Evolutionary conservation across 208 protist genomes (phyloP).

Genomic region (Tritrichomonas foetus): DNA sequence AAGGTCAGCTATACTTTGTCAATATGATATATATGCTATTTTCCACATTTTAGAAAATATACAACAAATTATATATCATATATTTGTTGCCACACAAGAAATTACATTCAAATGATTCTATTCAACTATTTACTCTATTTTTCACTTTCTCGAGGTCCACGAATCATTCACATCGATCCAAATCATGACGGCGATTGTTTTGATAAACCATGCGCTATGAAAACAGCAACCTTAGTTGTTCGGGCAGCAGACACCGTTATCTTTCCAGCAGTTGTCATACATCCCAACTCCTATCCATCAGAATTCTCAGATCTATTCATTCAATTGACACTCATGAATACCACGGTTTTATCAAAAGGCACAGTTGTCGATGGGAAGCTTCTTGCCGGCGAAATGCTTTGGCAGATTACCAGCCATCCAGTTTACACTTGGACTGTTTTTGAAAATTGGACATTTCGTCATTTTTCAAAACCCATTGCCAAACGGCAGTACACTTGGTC

Average conservation of each 20-base stretch:
- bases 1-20: too few species aligned
- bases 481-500: background rate
- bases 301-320: constrained; percentile 26
- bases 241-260: background rate
- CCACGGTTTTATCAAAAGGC: background rate
- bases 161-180: background rate
- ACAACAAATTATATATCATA: too few species aligned
- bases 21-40: too few species aligned
- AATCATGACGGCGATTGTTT: background rate
- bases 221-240: background rate
- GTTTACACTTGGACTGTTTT: background rate
- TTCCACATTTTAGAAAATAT: too few species aligned
- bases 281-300: constrained; percentile 3
- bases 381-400: background rate
- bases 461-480: background rate
- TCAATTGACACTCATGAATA: background rate
- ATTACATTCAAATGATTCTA: too few species aligned
- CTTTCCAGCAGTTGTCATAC: background rate
- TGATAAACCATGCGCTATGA: background rate
- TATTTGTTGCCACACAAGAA: too few species aligned
- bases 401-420: background rate
- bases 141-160: background rate
- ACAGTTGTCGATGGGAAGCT: background rate
- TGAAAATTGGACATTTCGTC: background rate
- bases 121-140: background rate